These are phyloP conservation scores for Claviceps digitariae DNA, from an alignment of 2,329 filamentous ascomycete genomes.

Conservation along the genomic window DNA sequence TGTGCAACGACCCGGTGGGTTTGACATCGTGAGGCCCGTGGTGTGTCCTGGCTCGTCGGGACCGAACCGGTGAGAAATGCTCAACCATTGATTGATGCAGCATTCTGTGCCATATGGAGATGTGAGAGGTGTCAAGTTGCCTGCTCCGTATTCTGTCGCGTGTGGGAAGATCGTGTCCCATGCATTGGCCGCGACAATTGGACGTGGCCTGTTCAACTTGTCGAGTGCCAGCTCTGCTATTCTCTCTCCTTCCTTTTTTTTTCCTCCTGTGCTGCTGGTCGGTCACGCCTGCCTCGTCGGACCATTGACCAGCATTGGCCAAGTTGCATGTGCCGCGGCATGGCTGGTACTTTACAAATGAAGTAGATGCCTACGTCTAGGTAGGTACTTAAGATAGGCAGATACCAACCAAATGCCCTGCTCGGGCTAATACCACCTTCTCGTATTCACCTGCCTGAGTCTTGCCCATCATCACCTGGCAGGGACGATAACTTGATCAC, in stretches of 20 bases:
- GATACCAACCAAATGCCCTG: neutral
- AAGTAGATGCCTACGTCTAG: neutral
- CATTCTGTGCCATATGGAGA: neutral
- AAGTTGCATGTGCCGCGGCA: neutral
- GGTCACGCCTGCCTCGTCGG: conserved; percentile 1
- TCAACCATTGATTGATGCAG: neutral
- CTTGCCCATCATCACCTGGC: conserved; percentile 1
- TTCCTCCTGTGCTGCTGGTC: neutral
- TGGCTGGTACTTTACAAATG: neutral
- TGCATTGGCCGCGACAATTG: neutral
- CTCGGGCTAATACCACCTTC: neutral
- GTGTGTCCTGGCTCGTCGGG: neutral
- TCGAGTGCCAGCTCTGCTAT: neutral
- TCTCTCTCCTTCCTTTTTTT: neutral
- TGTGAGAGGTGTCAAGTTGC: neutral
- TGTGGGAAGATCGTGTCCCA: neutral
- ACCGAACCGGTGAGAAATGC: neutral
- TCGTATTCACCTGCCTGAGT: conserved; percentile 4
- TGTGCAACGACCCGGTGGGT: neutral
- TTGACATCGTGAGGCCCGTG: neutral
- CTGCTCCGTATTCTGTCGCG: neutral
- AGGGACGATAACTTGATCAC: neutral
- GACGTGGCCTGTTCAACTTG: neutral
- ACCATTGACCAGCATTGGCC: neutral
- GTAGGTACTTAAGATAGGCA: neutral